A percentile compares a stretch with the other conserved stretches of the same genome.
Evolutionary conservation across 768 basidiomycete species (phyloP).

Genomic region (Coprinopsis cinerea): DNA sequence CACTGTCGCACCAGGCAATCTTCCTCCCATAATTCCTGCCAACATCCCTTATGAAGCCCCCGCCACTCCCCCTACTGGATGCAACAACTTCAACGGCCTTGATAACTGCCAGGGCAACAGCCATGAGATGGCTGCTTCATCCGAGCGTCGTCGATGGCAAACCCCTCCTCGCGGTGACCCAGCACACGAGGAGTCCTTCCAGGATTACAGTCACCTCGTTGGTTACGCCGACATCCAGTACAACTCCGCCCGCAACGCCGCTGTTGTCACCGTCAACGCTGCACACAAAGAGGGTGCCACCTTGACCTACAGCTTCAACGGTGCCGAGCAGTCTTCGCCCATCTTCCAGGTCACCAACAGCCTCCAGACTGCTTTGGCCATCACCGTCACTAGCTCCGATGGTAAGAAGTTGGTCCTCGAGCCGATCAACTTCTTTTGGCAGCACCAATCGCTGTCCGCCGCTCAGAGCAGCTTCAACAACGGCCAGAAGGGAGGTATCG

Average conservation of each 20-base stretch:
- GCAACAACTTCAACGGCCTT: slow-evolving; percentile 8
- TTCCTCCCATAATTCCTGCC: not conserved
- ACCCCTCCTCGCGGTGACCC: slow-evolving; percentile 7
- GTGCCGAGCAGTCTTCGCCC: slow-evolving; percentile 2
- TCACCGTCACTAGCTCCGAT: slow-evolving; percentile 8
- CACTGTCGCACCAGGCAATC: not conserved
- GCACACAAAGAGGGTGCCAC: not conserved
- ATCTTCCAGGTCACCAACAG: slow-evolving; percentile 7
- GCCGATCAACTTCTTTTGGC: slow-evolving; percentile 10
- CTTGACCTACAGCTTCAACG: slow-evolving; percentile 5
- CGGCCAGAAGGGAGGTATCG: slow-evolving; percentile 9
- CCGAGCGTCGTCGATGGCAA: slow-evolving; percentile 10
- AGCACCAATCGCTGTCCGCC: slow-evolving; percentile 5
- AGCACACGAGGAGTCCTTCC: slow-evolving; percentile 7
- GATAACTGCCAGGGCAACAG: slow-evolving; percentile 4
- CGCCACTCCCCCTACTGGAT: slow-evolving; percentile 5
- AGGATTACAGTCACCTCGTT: slow-evolving; percentile 10
- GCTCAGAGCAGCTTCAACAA: slow-evolving; percentile 8
- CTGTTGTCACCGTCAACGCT: slow-evolving; percentile 8
- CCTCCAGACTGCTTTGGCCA: not conserved
- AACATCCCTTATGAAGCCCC: not conserved
- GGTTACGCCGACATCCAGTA: slow-evolving; percentile 11
- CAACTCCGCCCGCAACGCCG: slow-evolving; percentile 4
- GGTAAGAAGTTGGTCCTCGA: slow-evolving; percentile 8
- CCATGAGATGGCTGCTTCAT: slow-evolving; percentile 2